Base-by-base conservation (phyloP, 2,329 filamentous ascomycete genomes). In the Beauveria pseudobassiana region DNA sequence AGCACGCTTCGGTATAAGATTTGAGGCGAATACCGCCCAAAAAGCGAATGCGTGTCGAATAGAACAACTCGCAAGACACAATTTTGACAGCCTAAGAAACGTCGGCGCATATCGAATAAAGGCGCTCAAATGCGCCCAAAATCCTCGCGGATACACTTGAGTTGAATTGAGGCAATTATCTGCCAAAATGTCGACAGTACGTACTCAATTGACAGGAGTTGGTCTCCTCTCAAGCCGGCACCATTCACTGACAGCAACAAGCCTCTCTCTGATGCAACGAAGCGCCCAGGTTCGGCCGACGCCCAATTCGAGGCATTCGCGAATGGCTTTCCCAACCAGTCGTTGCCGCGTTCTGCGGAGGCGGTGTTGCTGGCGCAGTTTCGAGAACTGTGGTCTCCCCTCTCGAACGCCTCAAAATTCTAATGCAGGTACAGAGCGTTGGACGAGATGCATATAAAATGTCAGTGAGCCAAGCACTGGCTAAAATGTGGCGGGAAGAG, bases 311-410 rank as follows among this genome's bases (percentile, higher is more conserved):
- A 30, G 75, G 77, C 34, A 65, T 82, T 58, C 76, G 74, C 52
- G 77, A 81, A 57, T 76, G 80, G 63, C 61, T 97, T 65, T 88
- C 92, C 10, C 89, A 96, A 65, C 93, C 93, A 4, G 87, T 97
- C 45, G 78, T 92, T 40, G 93, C 95, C 48, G 93, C 95, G 40
- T 99, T 99, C 71, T 89, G 96, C 70, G 95, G 91, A 34, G 95
- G 95, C 64, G 95, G 95, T 67, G 87, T 97, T 24, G 95, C 95
- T 18, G 95, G 95, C 63, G 95, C 95, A 49, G 93, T 99, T n/a
- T 98, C 95, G 38, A 86, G 95, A 72, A 99, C 95, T 26, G 93
- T 98, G 53, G 95, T 99, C 5, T 98, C 93, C 18, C 95, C 95
- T 3, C 85, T 99, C 43, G 95, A 99, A 76, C 87, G 95, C 65